phyloP scores from a whole-genome alignment of 305 asterid species.

The Fraxinus platypoda region DNA sequence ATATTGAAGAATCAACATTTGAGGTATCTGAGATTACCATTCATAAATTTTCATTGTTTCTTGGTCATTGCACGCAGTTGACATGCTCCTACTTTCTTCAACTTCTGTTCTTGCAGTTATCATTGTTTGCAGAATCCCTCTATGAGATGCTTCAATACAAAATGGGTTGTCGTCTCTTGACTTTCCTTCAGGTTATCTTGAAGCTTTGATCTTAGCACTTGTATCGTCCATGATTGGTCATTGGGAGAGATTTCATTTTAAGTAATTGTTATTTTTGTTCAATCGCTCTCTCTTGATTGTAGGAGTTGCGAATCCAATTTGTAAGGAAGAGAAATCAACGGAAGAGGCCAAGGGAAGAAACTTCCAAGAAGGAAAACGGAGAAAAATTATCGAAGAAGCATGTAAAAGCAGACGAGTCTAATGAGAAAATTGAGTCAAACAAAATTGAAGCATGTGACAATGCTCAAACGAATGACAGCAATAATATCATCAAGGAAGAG shows the following conservation, averaged over 20 bases:
- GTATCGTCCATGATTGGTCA: background rate
- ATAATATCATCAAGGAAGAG: conserved; percentile 42
- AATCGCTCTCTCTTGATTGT: conserved; percentile 17
- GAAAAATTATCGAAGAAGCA: conserved; percentile 56
- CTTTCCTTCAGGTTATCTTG: conserved; percentile 81
- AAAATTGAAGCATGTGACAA: conserved; percentile 36
- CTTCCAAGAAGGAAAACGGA: conserved; percentile 44
- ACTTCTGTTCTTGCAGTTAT: conserved; percentile 55
- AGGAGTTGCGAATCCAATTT: conserved; percentile 64
- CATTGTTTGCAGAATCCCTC: conserved; percentile 85
- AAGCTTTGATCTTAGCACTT: conserved; percentile 14
- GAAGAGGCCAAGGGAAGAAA: conserved; percentile 75
- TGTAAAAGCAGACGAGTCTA: conserved; percentile 23
- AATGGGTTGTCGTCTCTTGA: conserved; percentile 85
- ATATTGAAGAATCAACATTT: conserved; percentile 78
- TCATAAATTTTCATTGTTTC: background rate
- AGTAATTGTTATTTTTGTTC: background rate
- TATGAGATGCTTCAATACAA: conserved; percentile 93
- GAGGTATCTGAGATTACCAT: conserved; percentile 52
- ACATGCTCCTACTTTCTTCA: background rate
- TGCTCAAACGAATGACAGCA: conserved; percentile 32
- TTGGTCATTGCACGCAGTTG: conserved; percentile 9
- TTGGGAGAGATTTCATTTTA: background rate
- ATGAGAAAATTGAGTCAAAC: conserved; percentile 39
- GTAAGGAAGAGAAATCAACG: conserved; percentile 63